Evolutionary conservation across 2,329 filamentous ascomycete species (phyloP).

Genomic region (Xylariales sp.): DNA sequence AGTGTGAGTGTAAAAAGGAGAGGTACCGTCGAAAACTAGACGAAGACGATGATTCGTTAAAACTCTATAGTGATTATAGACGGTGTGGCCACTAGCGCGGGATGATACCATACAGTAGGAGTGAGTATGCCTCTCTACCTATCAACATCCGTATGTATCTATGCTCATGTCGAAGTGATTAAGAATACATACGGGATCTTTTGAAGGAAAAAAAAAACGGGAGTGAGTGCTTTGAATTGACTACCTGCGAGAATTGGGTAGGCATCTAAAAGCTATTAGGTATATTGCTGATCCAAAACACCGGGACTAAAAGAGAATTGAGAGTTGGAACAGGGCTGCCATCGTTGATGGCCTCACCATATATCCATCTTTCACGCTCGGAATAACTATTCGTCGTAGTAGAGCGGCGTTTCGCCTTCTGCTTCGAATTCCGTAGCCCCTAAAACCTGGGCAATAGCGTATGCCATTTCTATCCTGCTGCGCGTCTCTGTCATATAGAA

Average conservation of each 20-base stretch:
- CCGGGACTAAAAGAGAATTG: not conserved
- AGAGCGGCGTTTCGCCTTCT: not conserved
- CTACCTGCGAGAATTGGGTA: conserved; percentile 21
- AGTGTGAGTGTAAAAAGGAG: too few species aligned
- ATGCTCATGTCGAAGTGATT: not conserved
- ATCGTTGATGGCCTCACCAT: conserved; percentile 13
- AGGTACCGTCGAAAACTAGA: too few species aligned
- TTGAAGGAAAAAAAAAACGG: not conserved
- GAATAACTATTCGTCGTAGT: conserved; percentile 3
- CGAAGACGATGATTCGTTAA: too few species aligned
- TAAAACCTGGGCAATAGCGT: not conserved
- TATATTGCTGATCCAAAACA: conserved; percentile 22
- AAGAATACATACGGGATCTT: not conserved
- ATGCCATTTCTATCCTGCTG: conserved; percentile 4
- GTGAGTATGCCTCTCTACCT: conserved; percentile 1
- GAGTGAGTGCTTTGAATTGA: conserved; percentile 20
- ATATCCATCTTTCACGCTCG: conserved; percentile 26
- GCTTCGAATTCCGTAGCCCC: conserved; percentile 3
- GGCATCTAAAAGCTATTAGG: conserved; percentile 25
- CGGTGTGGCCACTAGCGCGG: too few species aligned
- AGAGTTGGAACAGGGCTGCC: conserved; percentile 6
- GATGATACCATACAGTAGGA: too few species aligned
- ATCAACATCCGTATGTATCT: conserved; percentile 8
- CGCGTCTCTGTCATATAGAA: not conserved
- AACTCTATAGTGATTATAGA: too few species aligned